Percentiles rank a stretch among this genome's conserved stretches.
Conservation (phyloP, 2,329 filamentous ascomycete genomes). For the Aspergillus hiratsukae region DNA sequence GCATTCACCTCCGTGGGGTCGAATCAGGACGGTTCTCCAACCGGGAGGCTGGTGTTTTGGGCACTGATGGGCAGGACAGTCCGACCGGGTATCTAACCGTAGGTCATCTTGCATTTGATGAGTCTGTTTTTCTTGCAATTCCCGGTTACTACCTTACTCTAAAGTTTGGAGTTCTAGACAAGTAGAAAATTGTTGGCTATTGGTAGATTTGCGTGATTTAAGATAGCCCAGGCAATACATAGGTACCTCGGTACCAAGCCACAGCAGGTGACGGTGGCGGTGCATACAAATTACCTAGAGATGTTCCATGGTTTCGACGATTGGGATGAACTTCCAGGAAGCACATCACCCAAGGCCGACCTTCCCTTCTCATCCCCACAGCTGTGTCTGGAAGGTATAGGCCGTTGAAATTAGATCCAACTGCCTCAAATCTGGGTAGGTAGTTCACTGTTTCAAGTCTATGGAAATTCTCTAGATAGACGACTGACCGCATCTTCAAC, state of each 20-base stretch:
- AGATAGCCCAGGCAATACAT: neutral
- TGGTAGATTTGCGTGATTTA: neutral
- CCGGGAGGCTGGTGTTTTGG: conserved; percentile 8
- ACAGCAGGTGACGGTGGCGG: neutral
- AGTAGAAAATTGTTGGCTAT: neutral
- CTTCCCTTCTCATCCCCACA: neutral
- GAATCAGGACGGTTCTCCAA: neutral
- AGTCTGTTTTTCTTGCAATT: neutral
- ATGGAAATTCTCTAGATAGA: neutral
- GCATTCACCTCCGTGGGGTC: neutral
- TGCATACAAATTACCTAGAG: neutral
- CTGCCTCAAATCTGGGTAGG: neutral
- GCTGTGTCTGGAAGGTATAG: neutral
- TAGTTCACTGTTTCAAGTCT: neutral
- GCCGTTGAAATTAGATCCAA: neutral
- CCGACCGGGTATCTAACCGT: neutral
- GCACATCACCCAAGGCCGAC: neutral
- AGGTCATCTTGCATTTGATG: neutral
- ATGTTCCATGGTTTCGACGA: neutral
- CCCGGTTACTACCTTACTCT: neutral
- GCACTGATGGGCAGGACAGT: conserved; percentile 9
- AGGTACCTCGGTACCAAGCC: neutral
- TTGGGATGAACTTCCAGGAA: neutral
- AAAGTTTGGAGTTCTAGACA: neutral
- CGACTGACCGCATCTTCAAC: neutral